Evolutionary conservation across 78 protist species (phyloP).

Genomic region (Goniomonas avonlea): DNA sequence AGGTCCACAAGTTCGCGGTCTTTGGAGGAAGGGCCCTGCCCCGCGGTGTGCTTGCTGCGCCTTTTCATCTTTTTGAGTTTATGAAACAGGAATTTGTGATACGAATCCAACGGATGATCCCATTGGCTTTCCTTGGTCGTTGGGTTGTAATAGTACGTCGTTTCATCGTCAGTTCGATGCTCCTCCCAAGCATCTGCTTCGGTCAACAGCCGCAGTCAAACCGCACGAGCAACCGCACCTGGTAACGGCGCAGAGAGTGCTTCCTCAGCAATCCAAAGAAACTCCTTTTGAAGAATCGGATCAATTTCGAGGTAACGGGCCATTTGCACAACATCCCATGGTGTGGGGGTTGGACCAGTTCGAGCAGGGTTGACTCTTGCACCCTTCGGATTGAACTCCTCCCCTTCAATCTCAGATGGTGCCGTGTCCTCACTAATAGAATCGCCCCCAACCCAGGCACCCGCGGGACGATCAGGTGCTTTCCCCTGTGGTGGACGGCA

Average conservation of each 20-base stretch:
- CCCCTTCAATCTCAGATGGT: no score
- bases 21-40: background rate
- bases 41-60: background rate
- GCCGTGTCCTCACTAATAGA: no score
- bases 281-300: background rate
- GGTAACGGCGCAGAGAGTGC: background rate
- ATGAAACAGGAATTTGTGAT: background rate
- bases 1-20: slow-evolving; percentile 18
- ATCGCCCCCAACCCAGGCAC: no score
- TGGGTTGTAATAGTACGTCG: slow-evolving; percentile 1
- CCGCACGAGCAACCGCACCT: no score
- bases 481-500: no score
- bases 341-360: no score
- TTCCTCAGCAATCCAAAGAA: background rate
- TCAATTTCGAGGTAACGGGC: background rate
- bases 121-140: background rate
- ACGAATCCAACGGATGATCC: background rate
- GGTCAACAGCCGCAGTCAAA: no score
- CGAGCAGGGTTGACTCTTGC: no score
- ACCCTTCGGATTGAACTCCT: no score
- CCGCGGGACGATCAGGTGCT: no score
- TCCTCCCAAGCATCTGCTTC: slow-evolving; percentile 10
- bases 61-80: background rate
- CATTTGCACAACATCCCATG: no score
- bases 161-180: background rate